Conservation (phyloP, 1,139 yeast genomes). For the Torulaspora globosa region DNA sequence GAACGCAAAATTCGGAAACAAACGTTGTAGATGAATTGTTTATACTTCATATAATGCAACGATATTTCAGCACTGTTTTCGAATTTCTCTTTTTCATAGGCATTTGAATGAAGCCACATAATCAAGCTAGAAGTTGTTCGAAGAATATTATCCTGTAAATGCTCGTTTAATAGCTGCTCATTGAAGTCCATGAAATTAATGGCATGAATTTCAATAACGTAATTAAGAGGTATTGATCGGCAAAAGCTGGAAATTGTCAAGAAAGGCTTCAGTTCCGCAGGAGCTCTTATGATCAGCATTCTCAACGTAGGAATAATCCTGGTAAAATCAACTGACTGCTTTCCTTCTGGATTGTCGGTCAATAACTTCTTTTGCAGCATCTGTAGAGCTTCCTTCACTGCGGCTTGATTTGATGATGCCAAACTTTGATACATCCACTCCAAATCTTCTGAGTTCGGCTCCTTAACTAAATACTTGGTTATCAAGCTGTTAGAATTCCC, state of each 20-base stretch:
- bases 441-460: constrained; percentile 8
- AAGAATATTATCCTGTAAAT: constrained; percentile 1
- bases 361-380: constrained; percentile 14
- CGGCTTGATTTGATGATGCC: constrained; percentile 10
- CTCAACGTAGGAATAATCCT: constrained; percentile 17
- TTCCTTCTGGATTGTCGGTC: not conserved
- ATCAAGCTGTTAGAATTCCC: constrained; percentile 27
- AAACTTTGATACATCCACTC: constrained; percentile 15
- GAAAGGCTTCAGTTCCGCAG: constrained; percentile 34
- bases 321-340: constrained; percentile 11
- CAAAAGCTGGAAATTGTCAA: constrained; percentile 28
- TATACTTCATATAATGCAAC: constrained; percentile 32
- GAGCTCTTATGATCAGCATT: constrained; percentile 28
- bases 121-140: constrained; percentile 6
- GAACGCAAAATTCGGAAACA: constrained; percentile 19
- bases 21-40: constrained; percentile 28
- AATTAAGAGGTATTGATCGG: constrained; percentile 27
- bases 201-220: constrained; percentile 35
- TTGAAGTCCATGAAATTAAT: constrained; percentile 29
- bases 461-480: constrained; percentile 28
- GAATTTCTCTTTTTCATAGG: constrained; percentile 13
- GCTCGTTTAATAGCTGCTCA: constrained; percentile 7
- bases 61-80: constrained; percentile 18
- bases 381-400: constrained; percentile 19
- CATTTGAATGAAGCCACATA: constrained; percentile 10